These are phyloP conservation scores for Neoscytalidium dimidiatum DNA, from an alignment of 2,329 filamentous ascomycete genomes.

Conservation along the genomic window DNA sequence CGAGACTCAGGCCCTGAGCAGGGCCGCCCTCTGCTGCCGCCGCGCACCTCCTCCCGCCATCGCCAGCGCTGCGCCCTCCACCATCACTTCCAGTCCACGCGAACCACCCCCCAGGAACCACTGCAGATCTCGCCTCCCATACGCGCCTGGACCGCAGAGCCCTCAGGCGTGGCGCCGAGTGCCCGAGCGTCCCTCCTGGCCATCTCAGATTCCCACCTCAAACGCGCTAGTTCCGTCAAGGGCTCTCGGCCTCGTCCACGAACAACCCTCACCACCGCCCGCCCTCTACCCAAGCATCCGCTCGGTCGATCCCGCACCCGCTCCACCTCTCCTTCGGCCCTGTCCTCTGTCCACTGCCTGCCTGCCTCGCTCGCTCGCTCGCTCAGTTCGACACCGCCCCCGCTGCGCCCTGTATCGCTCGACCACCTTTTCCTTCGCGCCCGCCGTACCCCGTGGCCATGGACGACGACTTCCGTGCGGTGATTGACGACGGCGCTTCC, in stretches of 20 bases:
- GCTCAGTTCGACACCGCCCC: neutral
- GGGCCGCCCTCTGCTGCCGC: slow-evolving; percentile 11
- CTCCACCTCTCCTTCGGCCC: slow-evolving; percentile 1
- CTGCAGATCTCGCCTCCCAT: neutral
- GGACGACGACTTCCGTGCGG: slow-evolving; percentile 15
- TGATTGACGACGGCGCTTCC: slow-evolving; percentile 14
- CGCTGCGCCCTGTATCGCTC: neutral
- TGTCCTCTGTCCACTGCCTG: neutral
- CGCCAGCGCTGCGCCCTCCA: neutral
- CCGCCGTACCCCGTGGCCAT: slow-evolving; percentile 6
- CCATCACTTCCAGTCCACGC: neutral
- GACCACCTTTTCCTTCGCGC: neutral
- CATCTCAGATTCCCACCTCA: slow-evolving; percentile 16
- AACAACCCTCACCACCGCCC: slow-evolving; percentile 6
- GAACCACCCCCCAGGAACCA: neutral
- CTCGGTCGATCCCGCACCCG: slow-evolving; percentile 13
- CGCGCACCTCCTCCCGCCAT: slow-evolving; percentile 7
- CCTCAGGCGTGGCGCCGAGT: slow-evolving; percentile 8
- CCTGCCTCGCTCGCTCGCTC: too few relatives aligned
- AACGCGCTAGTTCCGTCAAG: slow-evolving; percentile 13
- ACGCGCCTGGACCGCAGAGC: neutral
- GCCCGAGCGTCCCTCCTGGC: slow-evolving; percentile 17
- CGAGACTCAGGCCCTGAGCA: slow-evolving; percentile 12
- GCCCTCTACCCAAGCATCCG: neutral
- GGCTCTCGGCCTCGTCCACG: slow-evolving; percentile 11